Conservation (phyloP, 1,284 basidiomycete genomes). For the Ganoderma resinaceum region DNA sequence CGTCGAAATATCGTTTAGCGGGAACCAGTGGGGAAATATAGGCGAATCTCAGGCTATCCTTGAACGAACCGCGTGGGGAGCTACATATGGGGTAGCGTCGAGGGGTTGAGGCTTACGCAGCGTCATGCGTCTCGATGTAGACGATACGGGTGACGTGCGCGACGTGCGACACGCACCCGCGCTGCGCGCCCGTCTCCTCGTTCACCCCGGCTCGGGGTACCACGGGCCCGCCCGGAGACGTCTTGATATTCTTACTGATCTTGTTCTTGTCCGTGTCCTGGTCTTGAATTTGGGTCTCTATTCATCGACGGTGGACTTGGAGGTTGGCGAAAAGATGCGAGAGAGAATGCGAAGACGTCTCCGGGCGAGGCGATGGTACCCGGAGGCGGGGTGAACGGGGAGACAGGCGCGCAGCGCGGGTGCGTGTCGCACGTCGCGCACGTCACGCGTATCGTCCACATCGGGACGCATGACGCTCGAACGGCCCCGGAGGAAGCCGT, state of each 20-base stretch:
- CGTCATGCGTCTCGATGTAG: not conserved
- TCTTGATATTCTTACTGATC: not conserved
- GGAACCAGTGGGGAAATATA: not conserved
- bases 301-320: not conserved
- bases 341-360: not conserved
- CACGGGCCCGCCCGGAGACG: not conserved
- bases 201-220: not conserved
- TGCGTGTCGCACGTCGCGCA: constrained; percentile 1
- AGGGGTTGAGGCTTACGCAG: not conserved
- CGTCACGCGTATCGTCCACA: not conserved
- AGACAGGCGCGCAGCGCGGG: not conserved
- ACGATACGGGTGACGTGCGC: not conserved
- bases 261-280: constrained; percentile 4
- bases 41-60: not conserved
- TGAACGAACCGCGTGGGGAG: not conserved
- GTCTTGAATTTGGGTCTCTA: not conserved
- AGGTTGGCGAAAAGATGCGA: not conserved
- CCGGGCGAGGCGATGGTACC: not conserved
- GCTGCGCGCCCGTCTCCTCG: not conserved
- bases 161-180: not conserved
- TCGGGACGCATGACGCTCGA: not conserved
- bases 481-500: constrained; percentile 6
- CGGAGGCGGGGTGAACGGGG: not conserved
- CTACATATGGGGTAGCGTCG: not conserved
- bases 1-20: not conserved